Percentiles rank a stretch among this genome's conserved stretches.
These are phyloP conservation scores for Suhomyces sp. DNA, from an alignment of 805 yeast species.

Conservation along the genomic window DNA sequence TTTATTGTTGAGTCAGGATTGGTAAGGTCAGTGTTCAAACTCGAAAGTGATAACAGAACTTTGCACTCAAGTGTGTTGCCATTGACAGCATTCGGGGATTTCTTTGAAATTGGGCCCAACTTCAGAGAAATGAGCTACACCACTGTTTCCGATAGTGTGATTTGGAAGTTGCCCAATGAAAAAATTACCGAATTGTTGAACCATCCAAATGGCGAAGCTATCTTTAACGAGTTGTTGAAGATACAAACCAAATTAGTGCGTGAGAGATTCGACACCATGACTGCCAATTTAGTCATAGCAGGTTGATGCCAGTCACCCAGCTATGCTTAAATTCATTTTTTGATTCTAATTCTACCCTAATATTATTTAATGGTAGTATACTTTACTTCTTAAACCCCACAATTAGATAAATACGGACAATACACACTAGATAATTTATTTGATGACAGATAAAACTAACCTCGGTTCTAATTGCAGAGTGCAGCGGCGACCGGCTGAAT, in stretches of 20 bases:
- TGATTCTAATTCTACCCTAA: neutral
- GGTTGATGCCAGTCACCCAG: slow-evolving; percentile 23
- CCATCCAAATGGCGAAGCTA: slow-evolving; percentile 43
- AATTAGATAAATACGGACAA: neutral
- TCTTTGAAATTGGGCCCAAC: slow-evolving; percentile 28
- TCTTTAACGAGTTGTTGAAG: slow-evolving; percentile 62
- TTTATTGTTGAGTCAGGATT: slow-evolving; percentile 52
- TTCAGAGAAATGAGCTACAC: slow-evolving; percentile 46
- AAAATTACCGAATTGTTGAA: slow-evolving; percentile 45
- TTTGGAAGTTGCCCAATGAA: slow-evolving; percentile 62
- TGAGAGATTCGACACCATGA: slow-evolving; percentile 69
- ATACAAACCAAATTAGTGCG: slow-evolving; percentile 62
- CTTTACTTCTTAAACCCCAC: neutral
- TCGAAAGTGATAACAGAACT: slow-evolving; percentile 37
- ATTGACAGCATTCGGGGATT: slow-evolving; percentile 72
- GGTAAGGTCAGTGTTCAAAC: slow-evolving; percentile 34
- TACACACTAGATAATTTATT: neutral
- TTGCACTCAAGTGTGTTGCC: slow-evolving; percentile 54
- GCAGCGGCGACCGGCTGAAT: neutral
- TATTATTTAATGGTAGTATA: neutral
- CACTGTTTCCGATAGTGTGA: slow-evolving; percentile 58
- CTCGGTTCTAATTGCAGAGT: neutral
- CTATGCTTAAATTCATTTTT: neutral
- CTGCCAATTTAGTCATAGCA: slow-evolving; percentile 72
- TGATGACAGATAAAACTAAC: too few species aligned